Evolutionary conservation across 345 rosid genomes (phyloP).

Genomic region (Syzygium aromaticum): DNA sequence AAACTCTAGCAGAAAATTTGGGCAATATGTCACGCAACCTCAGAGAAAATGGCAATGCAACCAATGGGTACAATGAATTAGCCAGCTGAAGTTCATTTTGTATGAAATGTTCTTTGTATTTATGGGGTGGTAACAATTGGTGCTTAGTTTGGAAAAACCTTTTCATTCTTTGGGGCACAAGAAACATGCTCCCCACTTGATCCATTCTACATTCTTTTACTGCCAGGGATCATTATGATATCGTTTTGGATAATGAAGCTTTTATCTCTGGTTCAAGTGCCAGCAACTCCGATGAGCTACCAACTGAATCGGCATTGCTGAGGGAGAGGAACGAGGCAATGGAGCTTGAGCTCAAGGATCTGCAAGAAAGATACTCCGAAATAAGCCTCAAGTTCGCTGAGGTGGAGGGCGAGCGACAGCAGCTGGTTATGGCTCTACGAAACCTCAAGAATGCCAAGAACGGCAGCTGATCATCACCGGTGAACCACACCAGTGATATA

Average conservation of each 20-base stretch:
- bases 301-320: neutral
- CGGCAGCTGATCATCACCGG: neutral
- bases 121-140: neutral
- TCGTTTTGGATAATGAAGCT: neutral
- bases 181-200: neutral
- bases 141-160: neutral
- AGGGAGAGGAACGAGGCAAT: constrained; percentile 23
- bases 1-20: neutral
- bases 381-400: constrained; percentile 44
- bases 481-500: neutral
- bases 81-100: neutral
- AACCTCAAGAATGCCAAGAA: constrained; percentile 20
- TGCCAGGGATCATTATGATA: neutral
- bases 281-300: neutral
- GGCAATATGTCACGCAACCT: neutral
- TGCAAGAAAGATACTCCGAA: constrained; percentile 34
- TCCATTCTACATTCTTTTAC: neutral
- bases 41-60: neutral
- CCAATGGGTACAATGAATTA: neutral
- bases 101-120: neutral
- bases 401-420: constrained; percentile 43
- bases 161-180: neutral
- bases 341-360: constrained; percentile 37
- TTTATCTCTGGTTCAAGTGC: neutral
- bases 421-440: constrained; percentile 29